phyloP scores from a whole-genome alignment of 768 basidiomycete genomes.

The Coprinopsis cinerea region DNA sequence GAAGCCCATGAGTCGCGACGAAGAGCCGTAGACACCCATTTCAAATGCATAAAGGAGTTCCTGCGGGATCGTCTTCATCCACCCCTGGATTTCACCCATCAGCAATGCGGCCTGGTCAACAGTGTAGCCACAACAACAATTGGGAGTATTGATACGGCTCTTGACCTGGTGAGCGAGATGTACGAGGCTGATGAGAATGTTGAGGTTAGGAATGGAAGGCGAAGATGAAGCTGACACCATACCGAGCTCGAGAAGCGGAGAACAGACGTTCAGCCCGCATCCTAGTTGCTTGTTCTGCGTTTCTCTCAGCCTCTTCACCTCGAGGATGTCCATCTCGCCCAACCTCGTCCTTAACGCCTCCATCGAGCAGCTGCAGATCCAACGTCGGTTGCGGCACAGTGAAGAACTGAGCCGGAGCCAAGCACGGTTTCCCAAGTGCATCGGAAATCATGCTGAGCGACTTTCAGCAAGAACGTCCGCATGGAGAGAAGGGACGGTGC shows the following conservation, averaged over 20 bases:
- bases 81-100: constrained; percentile 11
- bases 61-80: neutral
- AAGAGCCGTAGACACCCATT: neutral
- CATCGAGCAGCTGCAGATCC: neutral
- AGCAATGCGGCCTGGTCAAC: constrained; percentile 57
- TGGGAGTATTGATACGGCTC: constrained; percentile 38
- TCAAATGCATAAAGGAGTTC: constrained; percentile 1
- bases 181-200: constrained; percentile 50
- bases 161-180: constrained; percentile 59
- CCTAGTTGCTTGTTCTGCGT: no score
- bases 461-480: neutral
- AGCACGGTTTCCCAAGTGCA: neutral
- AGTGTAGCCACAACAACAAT: constrained; percentile 40
- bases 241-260: constrained; percentile 59
- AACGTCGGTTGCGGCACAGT: neutral
- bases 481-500: constrained; percentile 20
- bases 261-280: no score
- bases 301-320: no score
- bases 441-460: neutral
- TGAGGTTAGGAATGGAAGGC: neutral
- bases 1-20: neutral
- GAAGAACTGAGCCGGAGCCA: neutral
- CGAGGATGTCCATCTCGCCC: no score
- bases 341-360: neutral
- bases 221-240: constrained; percentile 18